Evolutionary conservation across 176 grass and related monocot genomes (phyloP).

Genomic region (Phyllostachys edulis): DNA sequence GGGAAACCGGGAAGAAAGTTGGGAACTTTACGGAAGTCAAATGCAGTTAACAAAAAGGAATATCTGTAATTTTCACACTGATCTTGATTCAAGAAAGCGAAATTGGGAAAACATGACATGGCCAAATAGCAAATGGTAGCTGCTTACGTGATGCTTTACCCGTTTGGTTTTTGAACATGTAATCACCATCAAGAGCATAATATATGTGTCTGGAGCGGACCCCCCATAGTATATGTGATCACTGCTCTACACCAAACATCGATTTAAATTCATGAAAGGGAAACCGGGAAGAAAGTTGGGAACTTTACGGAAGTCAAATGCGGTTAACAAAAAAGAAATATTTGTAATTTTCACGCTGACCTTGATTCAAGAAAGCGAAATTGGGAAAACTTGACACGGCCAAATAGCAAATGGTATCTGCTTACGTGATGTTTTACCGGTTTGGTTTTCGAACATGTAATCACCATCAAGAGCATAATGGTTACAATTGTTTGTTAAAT

Average conservation of each 20-base stretch:
- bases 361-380: background rate
- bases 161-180: background rate
- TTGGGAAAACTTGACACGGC: background rate
- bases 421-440: background rate
- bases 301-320: background rate
- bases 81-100: background rate
- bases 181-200: background rate
- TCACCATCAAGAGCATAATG: background rate
- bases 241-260: background rate
- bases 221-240: background rate
- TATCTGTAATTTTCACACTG: background rate
- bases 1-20: background rate
- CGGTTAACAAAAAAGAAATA: background rate
- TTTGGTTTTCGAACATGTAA: background rate
- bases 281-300: background rate
- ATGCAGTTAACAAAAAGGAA: background rate
- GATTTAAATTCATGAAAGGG: background rate
- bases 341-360: background rate
- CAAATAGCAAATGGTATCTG: background rate
- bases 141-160: background rate
- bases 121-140: background rate
- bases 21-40: background rate
- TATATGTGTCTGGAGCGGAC: background rate
- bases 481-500: background rate
- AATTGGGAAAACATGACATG: background rate